Percentiles rank a stretch among this genome's conserved stretches.
Conservation (phyloP, 1,139 yeast genomes). For the Zygosaccharomyces pseudobailii region DNA sequence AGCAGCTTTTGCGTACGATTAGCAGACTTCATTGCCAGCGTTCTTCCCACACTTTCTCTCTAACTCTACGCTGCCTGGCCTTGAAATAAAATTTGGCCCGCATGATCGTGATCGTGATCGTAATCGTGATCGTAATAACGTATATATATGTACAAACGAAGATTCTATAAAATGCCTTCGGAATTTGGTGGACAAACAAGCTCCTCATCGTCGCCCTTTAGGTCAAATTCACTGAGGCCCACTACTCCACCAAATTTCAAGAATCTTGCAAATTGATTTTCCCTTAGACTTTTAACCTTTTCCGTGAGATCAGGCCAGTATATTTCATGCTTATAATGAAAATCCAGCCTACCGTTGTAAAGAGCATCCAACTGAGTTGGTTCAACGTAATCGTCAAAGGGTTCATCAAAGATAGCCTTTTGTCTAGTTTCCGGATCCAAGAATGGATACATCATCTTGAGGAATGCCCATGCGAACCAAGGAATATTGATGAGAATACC, state of each 20-base stretch:
- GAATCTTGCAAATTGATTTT: slow-evolving; percentile 53
- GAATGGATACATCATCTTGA: slow-evolving; percentile 82
- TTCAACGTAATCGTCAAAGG: slow-evolving; percentile 77
- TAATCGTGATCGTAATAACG: slow-evolving; percentile 1
- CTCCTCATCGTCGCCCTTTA: slow-evolving; percentile 52
- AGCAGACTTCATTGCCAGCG: background rate
- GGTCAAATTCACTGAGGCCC: slow-evolving; percentile 75
- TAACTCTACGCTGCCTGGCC: background rate
- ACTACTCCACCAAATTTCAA: slow-evolving; percentile 57
- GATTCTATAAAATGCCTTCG: slow-evolving; percentile 6
- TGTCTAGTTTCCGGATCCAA: slow-evolving; percentile 89
- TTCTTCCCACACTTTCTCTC: background rate
- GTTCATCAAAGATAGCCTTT: slow-evolving; percentile 81
- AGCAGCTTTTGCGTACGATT: slow-evolving; percentile 1
- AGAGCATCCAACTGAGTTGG: slow-evolving; percentile 69
- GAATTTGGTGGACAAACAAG: slow-evolving; percentile 35
- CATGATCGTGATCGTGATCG: background rate
- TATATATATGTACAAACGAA: background rate
- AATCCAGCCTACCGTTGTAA: slow-evolving; percentile 75
- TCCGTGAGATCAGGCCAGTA: slow-evolving; percentile 73
- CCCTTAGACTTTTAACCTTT: slow-evolving; percentile 50
- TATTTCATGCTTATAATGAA: slow-evolving; percentile 66
- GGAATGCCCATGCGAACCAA: slow-evolving; percentile 79
- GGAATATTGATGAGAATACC: slow-evolving; percentile 87
- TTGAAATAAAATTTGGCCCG: background rate